Evolutionary conservation across 345 rosid species (phyloP), one percentile per base, ranked within the genome.

Genomic region (Populus davidiana): DNA sequence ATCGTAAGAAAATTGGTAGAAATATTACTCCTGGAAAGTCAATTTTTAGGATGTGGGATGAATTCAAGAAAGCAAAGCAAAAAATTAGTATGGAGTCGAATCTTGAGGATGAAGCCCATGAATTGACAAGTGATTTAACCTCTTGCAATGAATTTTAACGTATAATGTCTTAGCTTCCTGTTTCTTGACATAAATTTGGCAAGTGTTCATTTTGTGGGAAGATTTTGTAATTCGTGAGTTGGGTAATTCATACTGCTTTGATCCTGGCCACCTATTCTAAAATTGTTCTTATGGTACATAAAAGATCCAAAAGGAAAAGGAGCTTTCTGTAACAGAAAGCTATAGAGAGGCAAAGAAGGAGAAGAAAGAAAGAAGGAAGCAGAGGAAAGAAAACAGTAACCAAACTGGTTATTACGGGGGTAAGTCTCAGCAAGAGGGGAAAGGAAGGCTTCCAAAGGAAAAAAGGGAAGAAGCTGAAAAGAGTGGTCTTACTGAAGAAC

Each of bases 401-500:
- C 14, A 47, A 50, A 66, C 4, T 11, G 2, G 14, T 23, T 29
- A 18, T 49, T 12, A 5, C 3, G 43, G 13, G 8, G 74, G 23
- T 3, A 52, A 29, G 21, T 63, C 36, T 49, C 43, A 50, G 8
- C 21, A 18, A 29, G 71, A 38, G 2, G 39, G 21, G 36, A 61
- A 78, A 31, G 10, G 25, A 6, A 70, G 2, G 38, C 52, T 66
- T 7, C 23, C 70, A 8, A 18, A 17, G 12, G 38, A 35, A 67
- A 29, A 14, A 7, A 77, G 78, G 0, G 91, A 83, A 35, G 90
- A 86, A 69, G 76, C 72, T 10, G 91, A 89, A 61, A 90, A 83
- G 84, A 91, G 96, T 86, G 83, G 79, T n/a, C 75, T 92, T 62
- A 87, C 94, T 0, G 87, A 88, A 77, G 98, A 94, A 69, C 90